Conservation (phyloP, 164 flowering plant genomes). For the Protea cynaroides region DNA sequence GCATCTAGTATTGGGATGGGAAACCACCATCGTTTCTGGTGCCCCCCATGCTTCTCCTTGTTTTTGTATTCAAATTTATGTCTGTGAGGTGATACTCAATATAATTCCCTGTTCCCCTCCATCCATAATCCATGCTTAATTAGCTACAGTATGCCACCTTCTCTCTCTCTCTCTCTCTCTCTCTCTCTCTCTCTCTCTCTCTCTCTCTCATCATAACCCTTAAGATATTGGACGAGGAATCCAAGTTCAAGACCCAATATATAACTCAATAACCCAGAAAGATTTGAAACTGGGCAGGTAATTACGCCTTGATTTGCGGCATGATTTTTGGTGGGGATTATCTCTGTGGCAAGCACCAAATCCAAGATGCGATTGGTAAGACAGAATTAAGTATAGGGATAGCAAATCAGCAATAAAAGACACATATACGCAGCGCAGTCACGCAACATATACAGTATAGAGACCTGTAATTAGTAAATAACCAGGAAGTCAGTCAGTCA, state of each 20-base stretch:
- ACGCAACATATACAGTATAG: no score
- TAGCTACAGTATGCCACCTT: no score
- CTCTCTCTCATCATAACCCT: not conserved
- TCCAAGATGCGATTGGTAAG: not conserved
- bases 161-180: not conserved
- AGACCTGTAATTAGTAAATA: no score
- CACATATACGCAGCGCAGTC: not conserved
- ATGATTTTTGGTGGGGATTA: not conserved
- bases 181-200: not conserved
- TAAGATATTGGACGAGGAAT: not conserved
- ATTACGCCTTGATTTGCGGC: conserved; percentile 15
- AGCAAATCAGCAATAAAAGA: not conserved
- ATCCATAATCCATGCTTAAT: no score
- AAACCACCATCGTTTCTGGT: not conserved
- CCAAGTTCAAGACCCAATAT: no score
- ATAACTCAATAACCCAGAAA: no score
- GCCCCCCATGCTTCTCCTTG: not conserved
- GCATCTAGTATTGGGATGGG: not conserved
- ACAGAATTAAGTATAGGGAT: not conserved
- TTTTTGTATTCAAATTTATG: not conserved
- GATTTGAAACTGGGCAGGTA: not conserved
- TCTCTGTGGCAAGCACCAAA: not conserved
- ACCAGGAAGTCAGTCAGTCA: no score
- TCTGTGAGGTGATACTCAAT: not conserved
- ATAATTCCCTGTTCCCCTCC: no score